Evolutionary conservation across 2,329 filamentous ascomycete species (phyloP).

Genomic region (Aspergillus fischeri): DNA sequence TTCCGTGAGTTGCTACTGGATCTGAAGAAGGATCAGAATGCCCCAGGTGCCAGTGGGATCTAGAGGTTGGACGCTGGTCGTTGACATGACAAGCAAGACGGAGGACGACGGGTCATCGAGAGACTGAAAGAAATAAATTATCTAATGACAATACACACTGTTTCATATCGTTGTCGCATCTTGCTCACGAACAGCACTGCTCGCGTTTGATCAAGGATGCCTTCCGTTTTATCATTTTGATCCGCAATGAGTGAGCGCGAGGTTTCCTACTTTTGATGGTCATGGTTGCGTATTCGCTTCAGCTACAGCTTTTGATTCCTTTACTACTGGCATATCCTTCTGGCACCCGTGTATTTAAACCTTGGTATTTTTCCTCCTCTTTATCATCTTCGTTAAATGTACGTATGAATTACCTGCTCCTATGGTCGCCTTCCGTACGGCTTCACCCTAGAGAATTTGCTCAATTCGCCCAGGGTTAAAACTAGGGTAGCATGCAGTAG

Average conservation of each 20-base stretch:
- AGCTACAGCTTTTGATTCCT: background rate
- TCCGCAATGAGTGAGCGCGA: background rate
- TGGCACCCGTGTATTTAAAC: background rate
- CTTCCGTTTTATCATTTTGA: background rate
- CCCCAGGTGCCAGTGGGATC: constrained; percentile 55
- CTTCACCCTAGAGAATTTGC: background rate
- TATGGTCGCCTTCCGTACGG: background rate
- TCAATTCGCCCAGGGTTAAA: background rate
- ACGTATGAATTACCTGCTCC: background rate
- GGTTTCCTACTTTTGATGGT: background rate
- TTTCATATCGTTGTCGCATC: constrained; percentile 7
- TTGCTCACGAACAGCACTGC: constrained; percentile 7
- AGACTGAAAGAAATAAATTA: constrained; percentile 2
- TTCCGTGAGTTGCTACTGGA: constrained; percentile 87
- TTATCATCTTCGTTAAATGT: background rate
- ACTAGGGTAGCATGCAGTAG: background rate
- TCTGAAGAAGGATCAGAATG: constrained; percentile 89
- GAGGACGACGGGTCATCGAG: background rate
- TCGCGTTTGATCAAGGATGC: constrained; percentile 1
- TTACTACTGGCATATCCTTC: background rate
- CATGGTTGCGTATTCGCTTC: background rate
- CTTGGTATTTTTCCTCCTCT: background rate
- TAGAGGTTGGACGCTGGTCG: constrained; percentile 13
- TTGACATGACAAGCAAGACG: background rate
- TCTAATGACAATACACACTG: constrained; percentile 4